Evolutionary conservation across 768 basidiomycete genomes (phyloP).

Genomic region (Leccinum rimulosum): DNA sequence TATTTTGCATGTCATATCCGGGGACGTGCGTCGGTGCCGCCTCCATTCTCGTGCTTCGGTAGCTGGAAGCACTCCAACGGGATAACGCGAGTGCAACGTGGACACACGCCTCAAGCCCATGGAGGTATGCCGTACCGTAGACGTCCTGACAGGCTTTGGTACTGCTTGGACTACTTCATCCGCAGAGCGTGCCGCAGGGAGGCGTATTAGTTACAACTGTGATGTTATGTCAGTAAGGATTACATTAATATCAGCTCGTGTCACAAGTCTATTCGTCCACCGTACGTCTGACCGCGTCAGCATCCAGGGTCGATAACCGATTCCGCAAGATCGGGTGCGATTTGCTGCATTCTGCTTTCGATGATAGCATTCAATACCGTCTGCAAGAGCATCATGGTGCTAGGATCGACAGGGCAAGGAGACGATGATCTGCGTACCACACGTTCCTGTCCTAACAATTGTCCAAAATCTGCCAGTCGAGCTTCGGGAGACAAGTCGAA

Average conservation of each 20-base stretch:
- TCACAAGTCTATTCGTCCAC: conserved; percentile 8
- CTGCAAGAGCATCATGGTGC: conserved; percentile 21
- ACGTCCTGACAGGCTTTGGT: conserved; percentile 15
- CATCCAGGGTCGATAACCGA: conserved; percentile 11
- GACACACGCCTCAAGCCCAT: conserved; percentile 9
- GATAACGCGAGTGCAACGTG: conserved; percentile 9
- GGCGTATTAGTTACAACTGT: conserved; percentile 25
- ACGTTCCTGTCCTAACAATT: conserved; percentile 46
- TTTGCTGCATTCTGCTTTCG: conserved; percentile 32
- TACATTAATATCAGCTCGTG: conserved; percentile 27
- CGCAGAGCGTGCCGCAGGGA: conserved; percentile 13
- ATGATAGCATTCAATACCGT: conserved; percentile 36
- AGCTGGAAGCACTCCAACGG: neutral
- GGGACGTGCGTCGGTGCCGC: conserved; percentile 7
- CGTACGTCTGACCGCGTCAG: conserved; percentile 11
- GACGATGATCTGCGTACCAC: conserved; percentile 43
- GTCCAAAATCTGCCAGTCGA: conserved; percentile 44
- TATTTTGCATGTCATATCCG: conserved; percentile 24
- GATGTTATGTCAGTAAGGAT: conserved; percentile 26
- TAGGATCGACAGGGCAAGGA: conserved; percentile 6
- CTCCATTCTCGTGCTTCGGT: conserved; percentile 11
- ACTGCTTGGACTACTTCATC: conserved; percentile 21
- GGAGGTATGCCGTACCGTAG: conserved; percentile 4
- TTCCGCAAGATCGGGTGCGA: conserved; percentile 17
- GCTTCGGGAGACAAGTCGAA: conserved; percentile 48